Conservation (phyloP, 2,329 filamentous ascomycete species). For the Atkinsonella hypoxylon region DNA sequence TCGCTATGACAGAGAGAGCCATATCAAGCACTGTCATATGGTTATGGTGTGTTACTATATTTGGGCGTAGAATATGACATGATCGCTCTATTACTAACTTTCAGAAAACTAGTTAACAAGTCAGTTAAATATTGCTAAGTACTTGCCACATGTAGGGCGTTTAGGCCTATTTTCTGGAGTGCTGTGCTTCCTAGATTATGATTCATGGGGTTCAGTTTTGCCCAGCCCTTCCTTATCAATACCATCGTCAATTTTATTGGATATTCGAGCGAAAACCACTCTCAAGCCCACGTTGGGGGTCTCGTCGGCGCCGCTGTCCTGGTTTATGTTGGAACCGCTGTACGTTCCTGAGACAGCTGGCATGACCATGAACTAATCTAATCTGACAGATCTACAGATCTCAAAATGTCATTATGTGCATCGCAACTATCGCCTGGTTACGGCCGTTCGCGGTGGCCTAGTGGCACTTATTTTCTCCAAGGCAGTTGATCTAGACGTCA, state of each 20-base stretch:
- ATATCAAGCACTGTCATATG: background rate
- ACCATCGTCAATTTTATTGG: slow-evolving; percentile 23
- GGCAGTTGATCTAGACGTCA: slow-evolving; percentile 19
- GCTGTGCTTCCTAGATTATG: slow-evolving; percentile 20
- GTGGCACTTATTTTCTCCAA: slow-evolving; percentile 22
- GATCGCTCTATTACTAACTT: background rate
- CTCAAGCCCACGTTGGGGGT: slow-evolving; percentile 24
- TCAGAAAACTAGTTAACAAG: slow-evolving; percentile 2
- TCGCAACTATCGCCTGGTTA: background rate
- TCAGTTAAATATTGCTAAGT: background rate
- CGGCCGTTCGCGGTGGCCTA: slow-evolving; percentile 18
- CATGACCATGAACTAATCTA: background rate
- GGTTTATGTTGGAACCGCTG: slow-evolving; percentile 28
- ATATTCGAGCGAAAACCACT: background rate
- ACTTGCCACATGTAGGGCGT: slow-evolving; percentile 2
- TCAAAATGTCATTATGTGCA: slow-evolving; percentile 13
- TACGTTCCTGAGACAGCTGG: slow-evolving; percentile 19
- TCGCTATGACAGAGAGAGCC: background rate
- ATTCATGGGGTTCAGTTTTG: slow-evolving; percentile 21
- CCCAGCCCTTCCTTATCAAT: slow-evolving; percentile 30
- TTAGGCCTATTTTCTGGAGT: slow-evolving; percentile 10
- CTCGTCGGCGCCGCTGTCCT: slow-evolving; percentile 28
- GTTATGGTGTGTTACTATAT: background rate
- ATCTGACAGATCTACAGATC: slow-evolving; percentile 12
- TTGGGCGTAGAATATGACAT: background rate